Evolutionary conservation across 2,329 filamentous ascomycete genomes (phyloP), one percentile per base, ranked within the genome.

Genomic region (Colletotrichum falcatum): DNA sequence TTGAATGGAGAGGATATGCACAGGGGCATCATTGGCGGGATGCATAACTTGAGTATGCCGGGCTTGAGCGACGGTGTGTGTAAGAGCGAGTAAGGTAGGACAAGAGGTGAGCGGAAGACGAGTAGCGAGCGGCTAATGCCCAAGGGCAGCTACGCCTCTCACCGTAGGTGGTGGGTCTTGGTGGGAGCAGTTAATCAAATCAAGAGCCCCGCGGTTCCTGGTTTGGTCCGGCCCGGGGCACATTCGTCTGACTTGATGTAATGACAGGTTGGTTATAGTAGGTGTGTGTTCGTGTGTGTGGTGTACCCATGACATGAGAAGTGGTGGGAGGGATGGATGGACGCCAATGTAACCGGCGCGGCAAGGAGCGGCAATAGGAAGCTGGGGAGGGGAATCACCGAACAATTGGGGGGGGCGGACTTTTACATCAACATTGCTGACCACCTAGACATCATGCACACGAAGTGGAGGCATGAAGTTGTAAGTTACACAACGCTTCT

Each of bases 401-500:
- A 59, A 67, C 44, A 48, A 53, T 28, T 44, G 58, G 61, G 58
- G 61, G 37, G 59, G 58, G 56, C 60, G 39, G 48, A 37, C n/a
- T 64, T 60, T 64, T 56, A 35, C 58, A 37, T 48, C 55, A 28
- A 60, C 42, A 46, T 33, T 70, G 69, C 69, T 71, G 69, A 71
- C 66, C 66, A 70, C 54, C 66, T 28, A 33, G 39, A 48, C 7
- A 20, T 12, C 59, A 59, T 71, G 53, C 59, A 71, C 60, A 60
- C 39, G 30, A 18, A 37, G 65, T 54, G n/a, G 59, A 37, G 23
- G 30, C 23, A 56, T 20, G 33, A 56, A 35, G 69, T 71, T 70
- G 61, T 66, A 56, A 35, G 69, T 71, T 70, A 65, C 69, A 70
- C 69, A 70, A 61, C 33, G 68, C 28, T 49, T 48, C 65, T 65